Evolutionary conservation across 2,329 filamentous ascomycete species (phyloP), one percentile per base, ranked within the genome.

Genomic region (Colletotrichum agaves): DNA sequence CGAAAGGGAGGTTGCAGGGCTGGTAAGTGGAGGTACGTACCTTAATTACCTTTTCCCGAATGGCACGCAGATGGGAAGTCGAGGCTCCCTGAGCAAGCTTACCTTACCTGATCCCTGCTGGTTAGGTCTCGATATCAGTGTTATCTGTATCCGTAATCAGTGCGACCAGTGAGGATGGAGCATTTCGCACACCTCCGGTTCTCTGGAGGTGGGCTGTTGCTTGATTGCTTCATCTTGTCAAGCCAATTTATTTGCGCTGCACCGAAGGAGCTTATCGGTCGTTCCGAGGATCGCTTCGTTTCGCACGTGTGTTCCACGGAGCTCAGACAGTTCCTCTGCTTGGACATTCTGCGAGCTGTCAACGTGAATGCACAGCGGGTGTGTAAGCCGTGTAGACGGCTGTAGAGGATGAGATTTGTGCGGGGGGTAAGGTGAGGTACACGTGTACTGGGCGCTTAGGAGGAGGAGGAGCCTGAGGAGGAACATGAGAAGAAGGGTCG

Each of bases 61-160:
- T 46, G 55, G 41, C 55, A 61, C 46, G 31, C 43, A 35, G 21
- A 35, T 3, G 23, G 27, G 39, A 43, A 62, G 49, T 47, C 62
- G 37, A 41, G 57, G 47, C 15, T 60, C 33, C 62, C 62, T 50
- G 61, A 56, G 31, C 56, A 15, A 21, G 35, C 46, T 35, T 15
- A 15, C 33, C 44, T 47, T 52, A 7, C 12, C 31, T 59, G 44
- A 44, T n/a, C 61, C 61, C 53, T 59, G 60, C 46, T 41, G 31
- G 39, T 43, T 23, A 47, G 55, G 43, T 60, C 15, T 64, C 8
- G 61, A 60, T 68, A 68, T 67, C 61, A 64, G 53, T 12, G 27
- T 15, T 47, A 41, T 60, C 61, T 15, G 17, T 47, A 41, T 60
- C 61, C 12, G 17, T 35, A 55, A 44, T 65, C 47, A 47, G 17